Evolutionary conservation across 495 filamentous ascomycete species (phyloP).

Genomic region (Penicillium antarcticum): DNA sequence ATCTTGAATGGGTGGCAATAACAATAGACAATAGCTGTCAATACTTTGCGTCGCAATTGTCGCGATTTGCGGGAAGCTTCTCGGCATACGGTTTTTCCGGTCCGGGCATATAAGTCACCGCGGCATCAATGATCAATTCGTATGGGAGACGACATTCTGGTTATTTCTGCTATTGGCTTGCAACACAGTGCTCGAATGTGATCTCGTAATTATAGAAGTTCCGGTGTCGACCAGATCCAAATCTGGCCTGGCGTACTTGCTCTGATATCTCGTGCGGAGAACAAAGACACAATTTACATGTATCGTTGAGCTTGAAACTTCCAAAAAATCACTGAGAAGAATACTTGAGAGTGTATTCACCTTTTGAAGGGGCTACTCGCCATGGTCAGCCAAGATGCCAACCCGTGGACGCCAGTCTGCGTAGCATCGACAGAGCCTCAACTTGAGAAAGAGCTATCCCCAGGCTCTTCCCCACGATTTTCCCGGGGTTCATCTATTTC

Average conservation of each 20-base stretch:
- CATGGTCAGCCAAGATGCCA: constrained; percentile 8
- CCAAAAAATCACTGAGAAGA: neutral
- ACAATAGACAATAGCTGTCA: constrained; percentile 4
- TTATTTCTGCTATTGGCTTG: too few relatives aligned
- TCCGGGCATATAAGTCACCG: neutral
- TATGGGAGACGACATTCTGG: too few relatives aligned
- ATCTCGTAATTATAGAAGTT: too few relatives aligned
- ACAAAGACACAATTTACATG: too few relatives aligned
- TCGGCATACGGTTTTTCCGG: constrained; percentile 17
- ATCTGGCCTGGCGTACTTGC: too few relatives aligned
- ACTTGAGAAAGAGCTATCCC: neutral
- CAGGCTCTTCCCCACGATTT: neutral
- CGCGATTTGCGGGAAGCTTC: constrained; percentile 20
- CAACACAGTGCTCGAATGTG: too few relatives aligned
- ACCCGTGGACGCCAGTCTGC: constrained; percentile 23
- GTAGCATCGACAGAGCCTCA: constrained; percentile 27
- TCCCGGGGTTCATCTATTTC: neutral
- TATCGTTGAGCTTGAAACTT: too few relatives aligned
- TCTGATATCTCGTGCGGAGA: too few relatives aligned
- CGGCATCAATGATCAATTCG: too few relatives aligned
- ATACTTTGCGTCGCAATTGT: constrained; percentile 8
- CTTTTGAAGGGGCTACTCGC: neutral
- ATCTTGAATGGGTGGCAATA: constrained; percentile 19
- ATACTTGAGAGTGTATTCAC: neutral
- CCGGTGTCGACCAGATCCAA: too few relatives aligned